Base-by-base conservation (phyloP, 208 protist genomes). In the Acanthamoeba triangularis region DNA sequence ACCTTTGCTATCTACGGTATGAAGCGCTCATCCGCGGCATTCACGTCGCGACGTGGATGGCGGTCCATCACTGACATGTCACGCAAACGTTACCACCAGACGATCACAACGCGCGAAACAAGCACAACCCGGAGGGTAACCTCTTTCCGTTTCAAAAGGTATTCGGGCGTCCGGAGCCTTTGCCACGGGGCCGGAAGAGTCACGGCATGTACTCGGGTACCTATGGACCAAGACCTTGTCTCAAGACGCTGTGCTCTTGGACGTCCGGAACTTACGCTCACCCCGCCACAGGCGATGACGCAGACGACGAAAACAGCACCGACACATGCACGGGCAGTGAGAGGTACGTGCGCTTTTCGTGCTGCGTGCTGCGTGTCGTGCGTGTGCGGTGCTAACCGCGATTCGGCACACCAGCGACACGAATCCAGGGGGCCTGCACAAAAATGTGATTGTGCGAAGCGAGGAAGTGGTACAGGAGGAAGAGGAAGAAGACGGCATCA, bases 41-140 rank as follows among this genome's bases (percentile, higher is more conserved):
- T 4, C 41, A 44, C 41, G 41, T 44, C 41, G 41, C 41, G 41
- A 4, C 41, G 1, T 44, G 41, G 3, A 1, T 4, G 65, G 14
- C 23, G 10, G 20, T 18, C 35, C 30, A 1, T n/a, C 23, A 10
- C 67, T 14, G 20, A 13, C 67, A 41, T 11, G 5, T 0, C 10
- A 33, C 1, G 10, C 14, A 10, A 11, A 72, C 23, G 1, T 8
- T 13, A 10, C 5, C 23, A 63, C 59, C 23, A 78, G 65, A 93
- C 8, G 87, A 93, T n/a, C 87, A 93, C 87, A 93, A 93, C 87
- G 20, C 59, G 18, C 41, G 54, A 5, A 93, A 93, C 10, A 5
- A 10, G 76, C 87, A 93, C 87, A 93, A 93, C 61, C 87, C 69
- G 2, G 13, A 78, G 30, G 69, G 69, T 30, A 78, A 78, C 20